Evolutionary conservation across 768 basidiomycete species (phyloP).

Genomic region (Russula abietina): DNA sequence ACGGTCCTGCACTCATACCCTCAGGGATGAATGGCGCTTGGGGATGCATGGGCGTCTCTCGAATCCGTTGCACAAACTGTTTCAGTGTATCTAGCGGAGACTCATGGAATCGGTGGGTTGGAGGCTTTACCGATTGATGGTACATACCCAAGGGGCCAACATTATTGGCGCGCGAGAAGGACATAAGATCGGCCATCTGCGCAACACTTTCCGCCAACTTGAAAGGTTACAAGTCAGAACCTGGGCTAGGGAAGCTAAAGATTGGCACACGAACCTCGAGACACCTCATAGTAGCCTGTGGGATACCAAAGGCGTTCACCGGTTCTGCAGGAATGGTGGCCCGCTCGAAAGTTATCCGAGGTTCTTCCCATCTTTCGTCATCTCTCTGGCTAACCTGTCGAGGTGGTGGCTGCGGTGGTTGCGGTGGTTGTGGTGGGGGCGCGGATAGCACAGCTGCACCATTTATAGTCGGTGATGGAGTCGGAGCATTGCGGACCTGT

Average conservation of each 20-base stretch:
- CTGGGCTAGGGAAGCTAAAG: slow-evolving; percentile 1
- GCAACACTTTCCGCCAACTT: slow-evolving; percentile 78
- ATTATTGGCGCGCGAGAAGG: slow-evolving; percentile 47
- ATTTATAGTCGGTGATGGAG: slow-evolving; percentile 28
- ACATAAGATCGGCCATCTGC: slow-evolving; percentile 73
- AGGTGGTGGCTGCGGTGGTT: slow-evolving; percentile 15
- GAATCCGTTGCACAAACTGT: slow-evolving; percentile 37
- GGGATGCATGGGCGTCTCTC: slow-evolving; percentile 27
- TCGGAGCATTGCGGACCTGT: slow-evolving; percentile 21
- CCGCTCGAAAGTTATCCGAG: slow-evolving; percentile 49
- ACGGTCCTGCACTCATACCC: slow-evolving; percentile 20
- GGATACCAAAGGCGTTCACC: slow-evolving; percentile 83
- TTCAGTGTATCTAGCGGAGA: slow-evolving; percentile 38
- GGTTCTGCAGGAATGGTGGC: slow-evolving; percentile 75
- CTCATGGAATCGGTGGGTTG: slow-evolving; percentile 4
- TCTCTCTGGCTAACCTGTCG: slow-evolving; percentile 34
- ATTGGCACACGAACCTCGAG: slow-evolving; percentile 51
- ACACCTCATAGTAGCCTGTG: slow-evolving; percentile 85
- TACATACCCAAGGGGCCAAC: slow-evolving; percentile 64
- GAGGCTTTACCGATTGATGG: slow-evolving; percentile 21
- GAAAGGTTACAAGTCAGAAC: slow-evolving; percentile 18
- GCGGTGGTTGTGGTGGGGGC: background rate
- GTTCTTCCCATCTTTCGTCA: slow-evolving; percentile 58
- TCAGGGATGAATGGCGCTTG: slow-evolving; percentile 16
- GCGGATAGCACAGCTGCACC: slow-evolving; percentile 8